Evolutionary conservation across 805 yeast species (phyloP).

Genomic region (Henningerozyma blattae): DNA sequence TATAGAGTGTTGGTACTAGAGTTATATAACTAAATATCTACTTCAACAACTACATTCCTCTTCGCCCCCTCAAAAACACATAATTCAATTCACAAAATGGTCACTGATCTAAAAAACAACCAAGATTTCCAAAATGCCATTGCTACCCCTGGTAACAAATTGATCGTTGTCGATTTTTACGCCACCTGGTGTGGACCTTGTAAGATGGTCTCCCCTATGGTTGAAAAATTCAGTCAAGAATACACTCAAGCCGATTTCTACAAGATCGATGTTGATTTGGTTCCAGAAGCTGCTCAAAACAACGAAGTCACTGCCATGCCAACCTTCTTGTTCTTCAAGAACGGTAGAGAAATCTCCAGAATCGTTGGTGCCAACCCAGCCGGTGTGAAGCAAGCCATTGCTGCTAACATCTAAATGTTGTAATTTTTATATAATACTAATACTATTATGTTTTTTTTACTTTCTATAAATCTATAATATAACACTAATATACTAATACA

Average conservation of each 20-base stretch:
- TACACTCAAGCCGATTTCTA: conserved; percentile 58
- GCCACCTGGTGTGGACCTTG: conserved; percentile 94
- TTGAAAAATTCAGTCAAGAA: conserved; percentile 62
- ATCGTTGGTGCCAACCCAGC: conserved; percentile 88
- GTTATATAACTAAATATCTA: too few species aligned
- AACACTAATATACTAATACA: background rate
- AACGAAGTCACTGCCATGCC: conserved; percentile 52
- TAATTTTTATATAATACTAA: background rate
- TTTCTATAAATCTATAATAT: too few species aligned
- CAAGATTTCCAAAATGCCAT: conserved; percentile 61
- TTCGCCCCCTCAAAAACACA: background rate
- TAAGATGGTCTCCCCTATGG: conserved; percentile 90
- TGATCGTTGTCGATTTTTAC: conserved; percentile 82
- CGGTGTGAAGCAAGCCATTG: conserved; percentile 60
- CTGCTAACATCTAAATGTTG: conserved; percentile 33
- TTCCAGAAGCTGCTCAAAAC: conserved; percentile 62
- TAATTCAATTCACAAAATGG: conserved; percentile 33
- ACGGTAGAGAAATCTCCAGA: conserved; percentile 66
- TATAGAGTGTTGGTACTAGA: too few species aligned
- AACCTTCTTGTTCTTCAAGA: conserved; percentile 65
- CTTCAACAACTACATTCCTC: too few species aligned
- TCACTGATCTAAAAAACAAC: conserved; percentile 34
- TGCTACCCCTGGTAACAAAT: conserved; percentile 43
- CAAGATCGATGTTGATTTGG: conserved; percentile 87
- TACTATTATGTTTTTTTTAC: background rate